phyloP scores from a whole-genome alignment of 768 basidiomycete genomes.

The Tricholoma hemisulphureum region DNA sequence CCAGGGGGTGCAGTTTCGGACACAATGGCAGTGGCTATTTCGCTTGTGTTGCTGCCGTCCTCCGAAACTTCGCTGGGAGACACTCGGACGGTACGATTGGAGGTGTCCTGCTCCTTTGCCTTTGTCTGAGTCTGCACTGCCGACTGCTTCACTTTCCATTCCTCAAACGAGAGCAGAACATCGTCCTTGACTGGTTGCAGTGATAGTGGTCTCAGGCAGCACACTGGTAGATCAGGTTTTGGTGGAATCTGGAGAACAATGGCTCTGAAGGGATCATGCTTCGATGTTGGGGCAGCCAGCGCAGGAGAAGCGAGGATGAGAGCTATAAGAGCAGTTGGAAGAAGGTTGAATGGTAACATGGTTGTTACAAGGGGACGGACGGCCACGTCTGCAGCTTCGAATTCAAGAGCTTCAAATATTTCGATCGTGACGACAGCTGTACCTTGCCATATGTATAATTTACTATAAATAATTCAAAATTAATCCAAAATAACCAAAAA shows the following conservation, averaged over 20 bases:
- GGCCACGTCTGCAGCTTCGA: neutral
- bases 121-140: conserved; percentile 37
- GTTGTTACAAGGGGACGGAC: neutral
- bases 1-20: conserved; percentile 8
- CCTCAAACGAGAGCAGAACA: conserved; percentile 77
- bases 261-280: conserved; percentile 62
- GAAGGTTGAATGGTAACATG: conserved; percentile 14
- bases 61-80: conserved; percentile 1
- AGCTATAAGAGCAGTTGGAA: conserved; percentile 10
- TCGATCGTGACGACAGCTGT: too few relatives aligned
- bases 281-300: conserved; percentile 22
- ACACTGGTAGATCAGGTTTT: conserved; percentile 57
- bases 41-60: conserved; percentile 6
- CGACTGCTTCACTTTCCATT: conserved; percentile 78
- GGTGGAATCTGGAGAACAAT: conserved; percentile 49
- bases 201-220: conserved; percentile 62
- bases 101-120: conserved; percentile 22
- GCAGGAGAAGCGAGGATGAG: conserved; percentile 9
- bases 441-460: too few relatives aligned
- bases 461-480: too few relatives aligned
- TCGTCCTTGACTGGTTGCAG: conserved; percentile 56
- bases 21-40: conserved; percentile 5
- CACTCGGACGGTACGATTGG: conserved; percentile 16
- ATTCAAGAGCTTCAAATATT: too few relatives aligned
- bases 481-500: too few relatives aligned